phyloP scores from a whole-genome alignment of 75 land plant genomes.

The Chamaecyparis obtusa region DNA sequence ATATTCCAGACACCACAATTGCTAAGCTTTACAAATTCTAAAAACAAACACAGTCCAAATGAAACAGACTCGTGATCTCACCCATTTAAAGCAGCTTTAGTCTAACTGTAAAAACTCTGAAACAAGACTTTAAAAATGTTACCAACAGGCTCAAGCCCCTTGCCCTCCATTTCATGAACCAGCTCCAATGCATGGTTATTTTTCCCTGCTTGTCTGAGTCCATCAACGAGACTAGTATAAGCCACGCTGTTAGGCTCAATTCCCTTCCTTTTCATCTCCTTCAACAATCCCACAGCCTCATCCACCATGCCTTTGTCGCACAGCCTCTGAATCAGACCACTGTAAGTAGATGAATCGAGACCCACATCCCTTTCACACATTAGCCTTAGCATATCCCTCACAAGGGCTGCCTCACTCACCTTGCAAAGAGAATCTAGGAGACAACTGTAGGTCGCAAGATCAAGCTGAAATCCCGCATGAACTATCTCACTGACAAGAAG shows the following conservation, averaged over 20 bases:
- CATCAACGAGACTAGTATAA: slow-evolving; percentile 31
- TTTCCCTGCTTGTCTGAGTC: slow-evolving; percentile 20
- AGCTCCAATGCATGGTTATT: slow-evolving; percentile 17
- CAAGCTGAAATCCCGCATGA: slow-evolving; percentile 10
- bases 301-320: slow-evolving; percentile 7
- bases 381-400: background rate
- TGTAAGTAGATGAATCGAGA: slow-evolving; percentile 15
- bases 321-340: slow-evolving; percentile 14
- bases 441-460: slow-evolving; percentile 10
- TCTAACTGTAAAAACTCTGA: slow-evolving; percentile 8
- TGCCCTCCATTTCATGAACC: slow-evolving; percentile 16
- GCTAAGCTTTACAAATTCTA: background rate
- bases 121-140: slow-evolving; percentile 20
- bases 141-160: slow-evolving; percentile 30
- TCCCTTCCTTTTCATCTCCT: slow-evolving; percentile 20
- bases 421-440: slow-evolving; percentile 17
- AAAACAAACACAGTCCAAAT: background rate
- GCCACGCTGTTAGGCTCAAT: slow-evolving; percentile 28
- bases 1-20: background rate
- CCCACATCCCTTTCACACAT: background rate
- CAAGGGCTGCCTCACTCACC: slow-evolving; percentile 13
- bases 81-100: background rate
- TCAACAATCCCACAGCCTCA: slow-evolving; percentile 13
- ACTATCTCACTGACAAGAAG: slow-evolving; percentile 22
- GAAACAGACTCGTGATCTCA: background rate